phyloP scores from a whole-genome alignment of 1,284 basidiomycete species.

The Tausonia pullulans region DNA sequence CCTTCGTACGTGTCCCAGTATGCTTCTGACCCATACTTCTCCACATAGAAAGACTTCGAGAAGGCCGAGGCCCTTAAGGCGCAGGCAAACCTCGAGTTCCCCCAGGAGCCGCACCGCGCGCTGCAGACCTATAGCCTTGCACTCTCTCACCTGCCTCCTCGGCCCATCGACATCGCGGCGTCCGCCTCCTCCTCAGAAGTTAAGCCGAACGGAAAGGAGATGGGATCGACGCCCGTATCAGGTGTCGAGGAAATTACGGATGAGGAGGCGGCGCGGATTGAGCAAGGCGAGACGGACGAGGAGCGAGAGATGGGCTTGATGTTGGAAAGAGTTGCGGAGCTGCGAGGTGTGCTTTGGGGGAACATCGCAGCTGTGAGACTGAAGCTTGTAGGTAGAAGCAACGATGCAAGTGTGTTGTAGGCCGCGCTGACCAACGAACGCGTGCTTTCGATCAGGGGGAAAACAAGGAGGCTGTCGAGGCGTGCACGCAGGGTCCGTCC shows the following conservation, averaged over 20 bases:
- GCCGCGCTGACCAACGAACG: not conserved
- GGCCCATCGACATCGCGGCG: not conserved
- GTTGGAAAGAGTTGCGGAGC: conserved; percentile 23
- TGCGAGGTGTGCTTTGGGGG: conserved; percentile 28
- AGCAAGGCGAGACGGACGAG: conserved; percentile 17
- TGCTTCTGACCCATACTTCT: too few species aligned
- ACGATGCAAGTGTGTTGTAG: not conserved
- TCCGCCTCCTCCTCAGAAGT: too few species aligned
- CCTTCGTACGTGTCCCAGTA: too few species aligned
- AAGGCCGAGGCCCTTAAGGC: conserved; percentile 23
- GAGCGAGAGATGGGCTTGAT: conserved; percentile 19
- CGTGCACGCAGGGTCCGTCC: conserved; percentile 31
- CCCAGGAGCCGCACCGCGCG: conserved; percentile 23
- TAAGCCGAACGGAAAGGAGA: too few species aligned
- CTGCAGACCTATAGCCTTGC: conserved; percentile 24
- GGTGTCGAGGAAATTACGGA: conserved; percentile 30
- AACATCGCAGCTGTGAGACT: conserved; percentile 31
- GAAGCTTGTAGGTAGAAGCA: conserved; percentile 19
- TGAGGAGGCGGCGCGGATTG: conserved; percentile 28
- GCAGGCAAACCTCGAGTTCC: conserved; percentile 29
- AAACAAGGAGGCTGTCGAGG: conserved; percentile 35
- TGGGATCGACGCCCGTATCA: too few species aligned
- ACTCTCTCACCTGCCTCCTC: conserved; percentile 17
- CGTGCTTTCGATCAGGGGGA: conserved; percentile 33
- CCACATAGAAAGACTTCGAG: conserved; percentile 13